These are phyloP conservation scores for Olyra latifolia DNA, from an alignment of 176 grass and related monocot species.

Conservation along the genomic window DNA sequence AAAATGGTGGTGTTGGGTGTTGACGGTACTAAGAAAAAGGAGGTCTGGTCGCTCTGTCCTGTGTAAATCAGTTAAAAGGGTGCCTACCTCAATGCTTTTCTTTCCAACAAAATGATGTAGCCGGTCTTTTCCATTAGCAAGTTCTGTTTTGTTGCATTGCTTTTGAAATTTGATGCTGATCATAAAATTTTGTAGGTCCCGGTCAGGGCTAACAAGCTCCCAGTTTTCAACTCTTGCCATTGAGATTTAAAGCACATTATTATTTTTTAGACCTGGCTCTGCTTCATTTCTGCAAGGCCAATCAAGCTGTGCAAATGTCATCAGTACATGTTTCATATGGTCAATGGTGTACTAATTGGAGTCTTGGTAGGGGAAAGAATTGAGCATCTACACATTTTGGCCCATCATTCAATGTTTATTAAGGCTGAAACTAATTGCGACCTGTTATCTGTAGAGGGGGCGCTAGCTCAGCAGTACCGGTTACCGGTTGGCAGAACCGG, in stretches of 20 bases:
- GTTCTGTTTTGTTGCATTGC: neutral
- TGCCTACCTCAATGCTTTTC: neutral
- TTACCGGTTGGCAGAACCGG: no score
- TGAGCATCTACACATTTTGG: no score
- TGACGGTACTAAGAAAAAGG: neutral
- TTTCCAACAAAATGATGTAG: neutral
- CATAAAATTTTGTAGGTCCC: neutral
- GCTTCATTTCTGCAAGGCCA: no score
- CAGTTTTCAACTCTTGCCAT: neutral
- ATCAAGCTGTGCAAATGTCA: no score
- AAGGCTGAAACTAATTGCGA: no score
- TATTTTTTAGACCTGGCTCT: neutral
- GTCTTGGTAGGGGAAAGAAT: no score
- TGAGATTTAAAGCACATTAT: neutral
- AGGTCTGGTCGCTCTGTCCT: neutral
- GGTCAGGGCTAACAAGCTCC: neutral
- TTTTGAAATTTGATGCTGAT: neutral
- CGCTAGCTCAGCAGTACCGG: no score
- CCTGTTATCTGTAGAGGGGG: no score
- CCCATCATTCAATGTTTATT: no score
- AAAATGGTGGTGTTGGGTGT: neutral
- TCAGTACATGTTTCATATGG: no score
- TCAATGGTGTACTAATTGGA: no score
- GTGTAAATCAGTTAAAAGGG: constrained; percentile 6
- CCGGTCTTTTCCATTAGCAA: neutral